Evolutionary conservation across 257 asterid species (phyloP).

Genomic region (Fraxinus anomala): DNA sequence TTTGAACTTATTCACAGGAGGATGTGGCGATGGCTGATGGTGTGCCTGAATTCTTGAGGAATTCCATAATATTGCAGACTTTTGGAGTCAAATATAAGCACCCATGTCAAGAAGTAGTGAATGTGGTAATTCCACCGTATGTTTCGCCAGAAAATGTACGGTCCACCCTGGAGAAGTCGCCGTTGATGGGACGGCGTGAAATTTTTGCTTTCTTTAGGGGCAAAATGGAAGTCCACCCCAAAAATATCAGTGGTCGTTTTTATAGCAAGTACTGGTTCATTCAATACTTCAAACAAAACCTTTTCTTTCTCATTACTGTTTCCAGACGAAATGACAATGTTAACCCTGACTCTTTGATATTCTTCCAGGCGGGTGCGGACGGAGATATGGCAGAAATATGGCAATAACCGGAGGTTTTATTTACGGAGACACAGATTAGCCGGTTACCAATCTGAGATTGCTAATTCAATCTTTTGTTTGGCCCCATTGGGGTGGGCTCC

Average conservation of each 20-base stretch:
- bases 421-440: slow-evolving; percentile 60
- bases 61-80: slow-evolving; percentile 70
- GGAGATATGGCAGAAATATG: slow-evolving; percentile 51
- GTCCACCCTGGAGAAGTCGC: slow-evolving; percentile 45
- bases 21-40: slow-evolving; percentile 68
- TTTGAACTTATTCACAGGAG: slow-evolving; percentile 43
- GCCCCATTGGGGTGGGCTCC: slow-evolving; percentile 98
- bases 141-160: slow-evolving; percentile 64
- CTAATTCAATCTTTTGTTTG: slow-evolving; percentile 66
- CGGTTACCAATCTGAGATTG: slow-evolving; percentile 78
- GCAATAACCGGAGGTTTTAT: slow-evolving; percentile 63
- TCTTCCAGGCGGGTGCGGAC: slow-evolving; percentile 56
- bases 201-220: slow-evolving; percentile 81
- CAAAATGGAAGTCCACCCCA: slow-evolving; percentile 89
- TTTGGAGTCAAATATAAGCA: slow-evolving; percentile 75
- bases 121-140: slow-evolving; percentile 82
- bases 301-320: slow-evolving; percentile 26
- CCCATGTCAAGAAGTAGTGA: slow-evolving; percentile 80
- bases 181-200: slow-evolving; percentile 54
- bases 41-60: slow-evolving; percentile 53
- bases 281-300: too few relatives aligned
- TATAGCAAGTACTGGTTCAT: slow-evolving; percentile 61
- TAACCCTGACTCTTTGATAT: neutral
- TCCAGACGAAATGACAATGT: neutral
- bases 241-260: slow-evolving; percentile 84